Conservation (phyloP, 495 filamentous ascomycete genomes). For the Aspergillus ellipticus region DNA sequence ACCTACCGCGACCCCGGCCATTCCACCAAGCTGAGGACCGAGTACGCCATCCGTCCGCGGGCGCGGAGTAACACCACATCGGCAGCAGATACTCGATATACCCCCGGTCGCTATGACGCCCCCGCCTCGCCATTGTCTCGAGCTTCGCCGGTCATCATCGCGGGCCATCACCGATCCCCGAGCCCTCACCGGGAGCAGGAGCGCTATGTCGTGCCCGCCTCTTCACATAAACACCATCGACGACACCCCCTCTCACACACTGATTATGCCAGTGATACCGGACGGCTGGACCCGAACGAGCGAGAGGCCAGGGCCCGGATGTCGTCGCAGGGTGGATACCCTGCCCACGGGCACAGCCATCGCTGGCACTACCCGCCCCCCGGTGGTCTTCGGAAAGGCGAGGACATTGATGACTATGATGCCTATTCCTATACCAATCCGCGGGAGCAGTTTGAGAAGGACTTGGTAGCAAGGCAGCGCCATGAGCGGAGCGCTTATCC, state of each 20-base stretch:
- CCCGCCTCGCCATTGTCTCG: constrained; percentile 23
- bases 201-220: constrained; percentile 26
- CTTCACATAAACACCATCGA: constrained; percentile 23
- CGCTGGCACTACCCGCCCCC: constrained; percentile 29
- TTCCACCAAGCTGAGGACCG: constrained; percentile 36
- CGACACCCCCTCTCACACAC: constrained; percentile 32
- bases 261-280: constrained; percentile 43
- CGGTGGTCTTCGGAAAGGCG: constrained; percentile 39
- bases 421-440: constrained; percentile 72
- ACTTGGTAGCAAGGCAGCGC: constrained; percentile 49
- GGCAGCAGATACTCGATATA: constrained; percentile 24
- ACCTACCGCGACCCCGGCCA: constrained; percentile 32
- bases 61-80: constrained; percentile 38
- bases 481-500: constrained; percentile 48
- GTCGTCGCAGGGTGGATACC: constrained; percentile 20
- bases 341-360: constrained; percentile 19
- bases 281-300: constrained; percentile 20
- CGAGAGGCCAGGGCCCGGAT: constrained; percentile 12
- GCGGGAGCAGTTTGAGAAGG: constrained; percentile 63
- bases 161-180: constrained; percentile 24
- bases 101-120: constrained; percentile 24
- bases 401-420: constrained; percentile 58
- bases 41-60: constrained; percentile 40
- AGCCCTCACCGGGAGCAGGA: constrained; percentile 31
- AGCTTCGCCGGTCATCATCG: constrained; percentile 26